Conservation (phyloP, 176 grass and related monocot species). For the Musa acuminata region DNA sequence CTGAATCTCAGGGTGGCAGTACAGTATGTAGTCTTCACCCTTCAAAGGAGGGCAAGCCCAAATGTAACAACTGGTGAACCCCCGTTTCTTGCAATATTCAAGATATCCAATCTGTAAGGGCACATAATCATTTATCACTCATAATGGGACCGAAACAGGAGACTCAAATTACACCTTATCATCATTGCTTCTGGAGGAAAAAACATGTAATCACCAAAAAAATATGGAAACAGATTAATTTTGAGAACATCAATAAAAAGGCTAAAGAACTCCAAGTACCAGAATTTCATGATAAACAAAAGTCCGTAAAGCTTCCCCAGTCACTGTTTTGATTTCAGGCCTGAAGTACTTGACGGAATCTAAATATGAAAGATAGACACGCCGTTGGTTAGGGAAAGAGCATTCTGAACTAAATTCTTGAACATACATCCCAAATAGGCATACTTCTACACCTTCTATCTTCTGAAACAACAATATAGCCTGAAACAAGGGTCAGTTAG, state of each 20-base stretch:
- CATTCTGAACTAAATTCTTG: conserved; percentile 98
- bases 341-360: conserved; percentile 99
- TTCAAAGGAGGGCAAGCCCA: conserved; percentile 99
- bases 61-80: conserved; percentile 99
- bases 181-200: too few species aligned
- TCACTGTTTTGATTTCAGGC: conserved; percentile 72
- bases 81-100: conserved; percentile 98
- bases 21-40: conserved; percentile 99
- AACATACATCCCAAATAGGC: conserved; percentile 99
- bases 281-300: conserved; percentile 98
- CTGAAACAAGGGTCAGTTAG: conserved; percentile 32
- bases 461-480: conserved; percentile 97
- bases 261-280: conserved; percentile 33
- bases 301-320: conserved; percentile 81
- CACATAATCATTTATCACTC: too few species aligned
- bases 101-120: conserved; percentile 85
- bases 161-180: too few species aligned
- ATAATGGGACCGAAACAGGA: too few species aligned
- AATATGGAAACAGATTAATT: too few species aligned
- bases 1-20: conserved; percentile 99
- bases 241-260: not conserved
- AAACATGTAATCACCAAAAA: too few species aligned
- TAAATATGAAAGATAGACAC: conserved; percentile 97
- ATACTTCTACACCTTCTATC: conserved; percentile 99
- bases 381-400: conserved; percentile 64